Evolutionary conservation across 2,329 filamentous ascomycete species (phyloP).

Genomic region (Aspergillus sp.): DNA sequence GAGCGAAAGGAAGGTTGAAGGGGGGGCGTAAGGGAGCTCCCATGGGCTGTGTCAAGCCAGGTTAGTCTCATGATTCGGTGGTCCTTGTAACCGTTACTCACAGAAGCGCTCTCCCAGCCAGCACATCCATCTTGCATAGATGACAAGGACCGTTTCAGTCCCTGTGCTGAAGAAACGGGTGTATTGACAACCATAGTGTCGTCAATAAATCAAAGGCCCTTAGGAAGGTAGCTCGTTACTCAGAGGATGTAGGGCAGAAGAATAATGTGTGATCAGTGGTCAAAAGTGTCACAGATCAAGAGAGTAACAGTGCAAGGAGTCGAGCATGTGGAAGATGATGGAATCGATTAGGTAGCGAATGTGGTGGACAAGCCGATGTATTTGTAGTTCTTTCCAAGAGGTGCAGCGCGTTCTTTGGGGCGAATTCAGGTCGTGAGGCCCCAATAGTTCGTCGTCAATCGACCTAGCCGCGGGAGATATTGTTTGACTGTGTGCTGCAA

Average conservation of each 20-base stretch:
- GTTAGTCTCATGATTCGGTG: background rate
- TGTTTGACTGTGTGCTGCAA: constrained; percentile 11
- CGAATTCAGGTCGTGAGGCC: background rate
- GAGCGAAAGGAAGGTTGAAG: constrained; percentile 29
- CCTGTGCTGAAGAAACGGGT: constrained; percentile 20
- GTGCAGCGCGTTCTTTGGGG: background rate
- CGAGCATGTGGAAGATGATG: background rate
- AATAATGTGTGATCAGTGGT: background rate
- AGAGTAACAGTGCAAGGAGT: background rate
- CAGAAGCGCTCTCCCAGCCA: constrained; percentile 32
- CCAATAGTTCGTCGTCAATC: background rate
- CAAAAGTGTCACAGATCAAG: background rate
- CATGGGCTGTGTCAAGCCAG: constrained; percentile 26
- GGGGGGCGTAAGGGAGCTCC: constrained; percentile 24
- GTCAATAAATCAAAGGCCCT: background rate
- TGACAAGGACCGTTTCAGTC: constrained; percentile 33
- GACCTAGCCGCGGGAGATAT: background rate
- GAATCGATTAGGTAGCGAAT: background rate
- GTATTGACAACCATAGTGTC: constrained; percentile 31
- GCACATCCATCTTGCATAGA: constrained; percentile 26
- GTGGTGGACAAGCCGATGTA: background rate
- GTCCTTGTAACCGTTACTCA: constrained; percentile 16
- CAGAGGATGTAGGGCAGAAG: background rate
- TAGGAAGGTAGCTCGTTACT: background rate
- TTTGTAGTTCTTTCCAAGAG: background rate